These are phyloP conservation scores for Penicillium thymicola DNA, from an alignment of 2,329 filamentous ascomycete species.

Conservation along the genomic window DNA sequence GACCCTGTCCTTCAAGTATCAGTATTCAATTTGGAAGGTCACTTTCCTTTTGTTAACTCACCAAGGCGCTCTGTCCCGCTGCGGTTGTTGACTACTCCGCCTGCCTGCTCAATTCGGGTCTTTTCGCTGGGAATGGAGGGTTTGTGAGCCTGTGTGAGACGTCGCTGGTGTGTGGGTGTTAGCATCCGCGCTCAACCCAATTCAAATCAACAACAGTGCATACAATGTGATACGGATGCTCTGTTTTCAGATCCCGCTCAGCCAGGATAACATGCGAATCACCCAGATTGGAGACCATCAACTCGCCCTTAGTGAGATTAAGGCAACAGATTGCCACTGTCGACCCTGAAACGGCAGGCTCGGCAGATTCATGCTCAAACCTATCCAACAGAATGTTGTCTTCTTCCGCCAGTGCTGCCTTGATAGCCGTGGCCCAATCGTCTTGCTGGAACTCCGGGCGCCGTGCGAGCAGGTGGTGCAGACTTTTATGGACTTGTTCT, in stretches of 20 bases:
- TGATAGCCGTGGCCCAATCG: constrained; percentile 32
- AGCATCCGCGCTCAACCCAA: not conserved
- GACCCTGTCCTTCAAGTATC: constrained; percentile 19
- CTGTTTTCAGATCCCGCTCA: constrained; percentile 28
- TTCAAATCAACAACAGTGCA: not conserved
- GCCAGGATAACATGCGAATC: constrained; percentile 37
- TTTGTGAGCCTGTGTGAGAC: constrained; percentile 34
- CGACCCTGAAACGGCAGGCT: constrained; percentile 32
- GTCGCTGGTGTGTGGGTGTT: constrained; percentile 23
- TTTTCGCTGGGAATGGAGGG: constrained; percentile 29
- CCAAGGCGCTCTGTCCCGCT: constrained; percentile 32
- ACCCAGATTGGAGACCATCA: constrained; percentile 35
- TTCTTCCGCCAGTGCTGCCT: constrained; percentile 29
- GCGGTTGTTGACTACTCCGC: constrained; percentile 26
- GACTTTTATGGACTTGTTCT: constrained; percentile 30
- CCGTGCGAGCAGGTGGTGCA: constrained; percentile 27
- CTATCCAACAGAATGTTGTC: constrained; percentile 28
- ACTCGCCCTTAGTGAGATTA: constrained; percentile 31
- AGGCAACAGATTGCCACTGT: constrained; percentile 35
- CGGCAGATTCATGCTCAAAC: constrained; percentile 24
- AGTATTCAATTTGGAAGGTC: not conserved
- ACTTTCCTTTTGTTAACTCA: constrained; percentile 9
- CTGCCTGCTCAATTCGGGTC: constrained; percentile 32
- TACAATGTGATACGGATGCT: constrained; percentile 27
- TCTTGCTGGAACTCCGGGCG: constrained; percentile 30